A percentile compares a stretch with the other conserved stretches of the same genome.
Evolutionary conservation across 176 grass and related monocot genomes (phyloP).

Genomic region (Musa troglodytarum): DNA sequence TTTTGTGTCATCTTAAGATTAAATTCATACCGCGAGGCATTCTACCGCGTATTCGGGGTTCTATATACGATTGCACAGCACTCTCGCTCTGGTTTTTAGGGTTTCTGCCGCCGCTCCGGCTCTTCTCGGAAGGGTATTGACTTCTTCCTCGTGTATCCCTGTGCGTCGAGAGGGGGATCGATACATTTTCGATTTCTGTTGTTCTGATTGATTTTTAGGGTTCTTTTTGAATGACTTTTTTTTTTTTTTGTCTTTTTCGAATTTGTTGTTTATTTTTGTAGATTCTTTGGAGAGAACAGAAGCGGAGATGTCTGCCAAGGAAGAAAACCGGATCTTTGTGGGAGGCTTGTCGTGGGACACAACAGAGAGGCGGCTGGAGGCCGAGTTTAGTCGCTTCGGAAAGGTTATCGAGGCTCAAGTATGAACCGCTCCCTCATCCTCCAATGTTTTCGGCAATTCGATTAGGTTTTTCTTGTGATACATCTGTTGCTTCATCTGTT

Average conservation of each 20-base stretch:
- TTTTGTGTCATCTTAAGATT: background rate
- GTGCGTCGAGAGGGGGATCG: background rate
- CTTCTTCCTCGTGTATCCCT: background rate
- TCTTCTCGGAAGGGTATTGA: background rate
- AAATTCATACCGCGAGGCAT: background rate
- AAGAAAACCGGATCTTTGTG: slow-evolving; percentile 78
- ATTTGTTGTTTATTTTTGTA: background rate
- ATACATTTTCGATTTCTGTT: background rate
- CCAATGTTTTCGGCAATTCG: background rate
- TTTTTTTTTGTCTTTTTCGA: background rate
- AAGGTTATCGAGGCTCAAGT: slow-evolving; percentile 78
- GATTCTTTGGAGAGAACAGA: background rate
- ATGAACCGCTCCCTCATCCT: background rate
- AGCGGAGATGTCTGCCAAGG: slow-evolving; percentile 46
- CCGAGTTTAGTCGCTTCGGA: slow-evolving; percentile 67
- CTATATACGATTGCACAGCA: background rate
- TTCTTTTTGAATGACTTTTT: background rate
- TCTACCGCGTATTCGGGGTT: background rate
- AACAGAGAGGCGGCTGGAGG: slow-evolving; percentile 51
- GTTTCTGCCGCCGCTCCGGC: background rate
- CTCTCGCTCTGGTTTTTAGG: background rate
- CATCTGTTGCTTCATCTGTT: background rate
- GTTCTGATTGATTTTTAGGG: background rate
- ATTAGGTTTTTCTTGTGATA: background rate
- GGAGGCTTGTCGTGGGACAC: slow-evolving; percentile 70